phyloP scores from a whole-genome alignment of 2,329 filamentous ascomycete species.

The Rhexocercosporidium sp. region DNA sequence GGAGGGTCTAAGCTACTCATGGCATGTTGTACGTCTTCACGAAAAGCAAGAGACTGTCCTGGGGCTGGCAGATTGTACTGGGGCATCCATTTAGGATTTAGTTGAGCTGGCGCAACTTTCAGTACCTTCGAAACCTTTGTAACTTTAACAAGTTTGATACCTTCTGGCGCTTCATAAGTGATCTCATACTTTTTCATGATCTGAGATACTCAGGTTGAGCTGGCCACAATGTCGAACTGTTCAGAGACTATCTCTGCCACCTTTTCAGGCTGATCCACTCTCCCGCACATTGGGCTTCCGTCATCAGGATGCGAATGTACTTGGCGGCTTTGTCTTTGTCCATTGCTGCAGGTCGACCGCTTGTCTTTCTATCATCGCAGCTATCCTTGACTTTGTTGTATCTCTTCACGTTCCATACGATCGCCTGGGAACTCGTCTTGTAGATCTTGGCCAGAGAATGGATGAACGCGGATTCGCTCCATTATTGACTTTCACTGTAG shows the following conservation, averaged over 20 bases:
- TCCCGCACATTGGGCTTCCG: not conserved
- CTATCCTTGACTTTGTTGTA: conserved; percentile 21
- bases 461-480: conserved; percentile 21
- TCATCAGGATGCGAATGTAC: conserved; percentile 6
- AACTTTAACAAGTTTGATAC: not conserved
- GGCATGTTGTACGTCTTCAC: not conserved
- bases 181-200: conserved; percentile 11
- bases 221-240: not conserved
- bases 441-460: conserved; percentile 21
- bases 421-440: conserved; percentile 21
- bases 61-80: not conserved
- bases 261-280: not conserved
- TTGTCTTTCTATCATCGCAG: conserved; percentile 16
- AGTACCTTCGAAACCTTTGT: not conserved
- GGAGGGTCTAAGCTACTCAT: not conserved
- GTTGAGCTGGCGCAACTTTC: not conserved
- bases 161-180: not conserved
- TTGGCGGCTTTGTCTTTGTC: conserved; percentile 23
- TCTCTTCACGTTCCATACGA: conserved; percentile 23
- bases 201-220: not conserved
- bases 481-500: conserved; percentile 16
- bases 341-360: conserved; percentile 15
- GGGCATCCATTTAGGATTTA: not conserved
- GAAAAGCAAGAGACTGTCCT: not conserved
- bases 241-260: conserved; percentile 7